phyloP scores from a whole-genome alignment of 495 filamentous ascomycete species.

The Mytilinidion resinicola region DNA sequence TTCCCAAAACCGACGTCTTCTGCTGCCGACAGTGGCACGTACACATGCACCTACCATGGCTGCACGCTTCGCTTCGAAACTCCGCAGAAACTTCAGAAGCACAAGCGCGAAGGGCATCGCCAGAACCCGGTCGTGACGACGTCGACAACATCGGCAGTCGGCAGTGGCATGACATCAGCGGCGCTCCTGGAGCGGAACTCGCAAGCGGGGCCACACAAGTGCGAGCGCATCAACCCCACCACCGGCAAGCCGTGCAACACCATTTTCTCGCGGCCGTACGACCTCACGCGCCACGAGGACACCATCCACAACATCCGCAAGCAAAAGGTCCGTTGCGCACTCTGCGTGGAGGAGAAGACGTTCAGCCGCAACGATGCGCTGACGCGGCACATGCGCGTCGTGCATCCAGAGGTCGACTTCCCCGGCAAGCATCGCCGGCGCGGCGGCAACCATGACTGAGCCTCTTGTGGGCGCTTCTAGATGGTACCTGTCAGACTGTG shows the following conservation, averaged over 20 bases:
- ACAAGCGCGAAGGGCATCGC: conserved; percentile 91
- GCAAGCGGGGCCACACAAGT: conserved; percentile 84
- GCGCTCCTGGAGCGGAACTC: conserved; percentile 56
- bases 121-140: conserved; percentile 27
- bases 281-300: conserved; percentile 93
- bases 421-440: conserved; percentile 52
- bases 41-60: conserved; percentile 91
- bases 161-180: conserved; percentile 45
- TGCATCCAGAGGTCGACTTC: conserved; percentile 79
- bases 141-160: conserved; percentile 33
- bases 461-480: background rate
- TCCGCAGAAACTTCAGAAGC: conserved; percentile 79
- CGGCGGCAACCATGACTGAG: conserved; percentile 14
- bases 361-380: conserved; percentile 90
- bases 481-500: background rate
- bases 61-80: conserved; percentile 85
- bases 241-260: conserved; percentile 96
- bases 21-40: conserved; percentile 74
- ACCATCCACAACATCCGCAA: conserved; percentile 94
- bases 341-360: conserved; percentile 96
- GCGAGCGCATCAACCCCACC: conserved; percentile 87
- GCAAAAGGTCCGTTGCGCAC: conserved; percentile 88
- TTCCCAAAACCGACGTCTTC: conserved; percentile 52
- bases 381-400: conserved; percentile 86
- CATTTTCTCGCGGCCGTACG: conserved; percentile 94